phyloP scores from a whole-genome alignment of 2,329 filamentous ascomycete species.

The Arthrinium phaeospermum region DNA sequence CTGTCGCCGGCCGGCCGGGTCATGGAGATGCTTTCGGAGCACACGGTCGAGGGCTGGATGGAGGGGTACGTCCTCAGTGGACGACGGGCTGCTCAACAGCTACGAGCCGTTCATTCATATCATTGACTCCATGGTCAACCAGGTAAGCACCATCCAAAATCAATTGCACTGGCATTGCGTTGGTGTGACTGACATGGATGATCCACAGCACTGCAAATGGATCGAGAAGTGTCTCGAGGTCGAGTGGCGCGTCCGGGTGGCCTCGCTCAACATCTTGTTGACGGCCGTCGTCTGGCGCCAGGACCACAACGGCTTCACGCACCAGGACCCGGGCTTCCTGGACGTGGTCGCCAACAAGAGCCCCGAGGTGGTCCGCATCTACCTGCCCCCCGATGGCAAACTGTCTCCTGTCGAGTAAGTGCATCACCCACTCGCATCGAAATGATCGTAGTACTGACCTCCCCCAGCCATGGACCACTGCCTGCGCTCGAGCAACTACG shows the following conservation, averaged over 20 bases:
- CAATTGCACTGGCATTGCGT: background rate
- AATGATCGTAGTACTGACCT: too few relatives aligned
- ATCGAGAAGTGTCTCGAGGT: slow-evolving; percentile 82
- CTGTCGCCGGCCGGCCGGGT: slow-evolving; percentile 71
- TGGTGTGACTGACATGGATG: slow-evolving; percentile 25
- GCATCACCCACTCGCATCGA: too few relatives aligned
- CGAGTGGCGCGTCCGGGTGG: slow-evolving; percentile 74
- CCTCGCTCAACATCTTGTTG: slow-evolving; percentile 80
- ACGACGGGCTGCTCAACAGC: slow-evolving; percentile 76
- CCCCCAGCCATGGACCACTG: slow-evolving; percentile 72
- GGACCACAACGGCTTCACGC: slow-evolving; percentile 84
- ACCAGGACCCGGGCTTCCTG: slow-evolving; percentile 81
- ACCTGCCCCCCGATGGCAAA: slow-evolving; percentile 84
- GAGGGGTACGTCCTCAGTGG: slow-evolving; percentile 80
- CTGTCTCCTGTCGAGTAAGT: slow-evolving; percentile 66
- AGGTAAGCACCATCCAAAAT: slow-evolving; percentile 48
- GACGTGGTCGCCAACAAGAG: slow-evolving; percentile 82
- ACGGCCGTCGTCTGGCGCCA: slow-evolving; percentile 82
- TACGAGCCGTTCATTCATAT: slow-evolving; percentile 86
- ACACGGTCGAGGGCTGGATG: slow-evolving; percentile 80
- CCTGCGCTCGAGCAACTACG: slow-evolving; percentile 75
- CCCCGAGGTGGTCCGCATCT: slow-evolving; percentile 80
- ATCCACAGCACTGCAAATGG: slow-evolving; percentile 76
- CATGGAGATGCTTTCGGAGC: slow-evolving; percentile 86
- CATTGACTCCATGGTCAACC: slow-evolving; percentile 85